Conservation (phyloP, 2,329 filamentous ascomycete genomes). For the Aureobasidium uvarum region DNA sequence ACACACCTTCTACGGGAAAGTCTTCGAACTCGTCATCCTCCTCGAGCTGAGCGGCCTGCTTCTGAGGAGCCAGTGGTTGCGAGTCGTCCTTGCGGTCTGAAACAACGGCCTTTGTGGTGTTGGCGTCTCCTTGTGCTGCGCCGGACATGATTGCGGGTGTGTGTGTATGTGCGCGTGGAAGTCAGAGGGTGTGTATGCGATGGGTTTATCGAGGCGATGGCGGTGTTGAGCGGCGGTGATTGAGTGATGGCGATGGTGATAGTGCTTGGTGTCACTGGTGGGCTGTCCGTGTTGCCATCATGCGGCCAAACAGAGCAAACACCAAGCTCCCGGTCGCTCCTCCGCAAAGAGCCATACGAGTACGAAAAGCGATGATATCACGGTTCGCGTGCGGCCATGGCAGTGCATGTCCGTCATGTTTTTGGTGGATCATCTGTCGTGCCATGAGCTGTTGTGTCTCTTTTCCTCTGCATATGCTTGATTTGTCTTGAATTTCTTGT, state of each 20-base stretch:
- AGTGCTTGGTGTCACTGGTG: background rate
- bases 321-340: background rate
- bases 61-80: conserved; percentile 58
- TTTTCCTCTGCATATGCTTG: background rate
- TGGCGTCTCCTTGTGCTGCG: conserved; percentile 41
- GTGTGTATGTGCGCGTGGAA: conserved; percentile 30
- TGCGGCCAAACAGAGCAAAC: conserved; percentile 24
- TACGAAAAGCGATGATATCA: conserved; percentile 22
- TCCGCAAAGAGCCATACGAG: conserved; percentile 9
- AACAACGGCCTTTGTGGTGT: conserved; percentile 45
- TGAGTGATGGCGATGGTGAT: background rate
- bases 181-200: background rate
- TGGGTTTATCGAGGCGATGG: background rate
- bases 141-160: conserved; percentile 46
- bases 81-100: conserved; percentile 42
- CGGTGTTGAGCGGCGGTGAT: background rate
- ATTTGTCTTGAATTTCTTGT: background rate
- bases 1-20: conserved; percentile 87
- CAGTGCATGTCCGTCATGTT: background rate
- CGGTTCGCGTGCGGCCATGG: conserved; percentile 1
- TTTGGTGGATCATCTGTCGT: background rate
- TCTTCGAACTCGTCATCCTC: conserved; percentile 99
- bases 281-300: conserved; percentile 12
- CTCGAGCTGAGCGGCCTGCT: conserved; percentile 69
- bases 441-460: background rate